phyloP scores from a whole-genome alignment of 805 yeast species.

The Candida anglica region DNA sequence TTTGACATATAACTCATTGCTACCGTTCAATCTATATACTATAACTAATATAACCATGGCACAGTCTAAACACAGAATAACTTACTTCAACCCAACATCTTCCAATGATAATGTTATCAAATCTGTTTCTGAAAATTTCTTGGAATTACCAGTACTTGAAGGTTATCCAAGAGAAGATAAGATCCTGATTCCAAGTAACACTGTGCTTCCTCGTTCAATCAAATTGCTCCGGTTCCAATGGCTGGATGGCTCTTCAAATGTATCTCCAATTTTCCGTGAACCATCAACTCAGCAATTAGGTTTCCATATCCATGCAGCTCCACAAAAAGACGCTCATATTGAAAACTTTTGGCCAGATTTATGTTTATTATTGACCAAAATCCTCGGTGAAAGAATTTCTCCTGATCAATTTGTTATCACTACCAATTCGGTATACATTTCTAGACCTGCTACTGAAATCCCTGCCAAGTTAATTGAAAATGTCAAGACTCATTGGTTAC shows the following conservation, averaged over 20 bases:
- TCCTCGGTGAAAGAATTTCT: neutral
- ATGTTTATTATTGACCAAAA: neutral
- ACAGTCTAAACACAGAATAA: conserved; percentile 21
- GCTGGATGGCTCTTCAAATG: neutral
- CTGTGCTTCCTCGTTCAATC: conserved; percentile 1
- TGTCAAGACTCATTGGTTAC: no score
- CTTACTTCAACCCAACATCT: conserved; percentile 22
- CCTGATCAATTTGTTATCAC: neutral
- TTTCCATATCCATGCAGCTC: neutral
- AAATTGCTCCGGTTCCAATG: conserved; percentile 1
- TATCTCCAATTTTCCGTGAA: neutral
- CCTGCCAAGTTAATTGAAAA: neutral
- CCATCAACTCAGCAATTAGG: neutral
- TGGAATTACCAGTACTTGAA: conserved; percentile 6
- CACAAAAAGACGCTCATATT: neutral
- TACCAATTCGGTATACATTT: neutral
- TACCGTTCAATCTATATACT: no score
- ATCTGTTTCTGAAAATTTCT: conserved; percentile 8
- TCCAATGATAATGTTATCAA: conserved; percentile 21
- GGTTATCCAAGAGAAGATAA: conserved; percentile 4
- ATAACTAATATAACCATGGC: no score
- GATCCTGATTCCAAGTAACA: neutral
- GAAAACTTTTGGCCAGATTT: neutral
- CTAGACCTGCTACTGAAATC: neutral
- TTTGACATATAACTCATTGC: no score